phyloP scores from a whole-genome alignment of 345 rosid species.

The Sonneratia alba region DNA sequence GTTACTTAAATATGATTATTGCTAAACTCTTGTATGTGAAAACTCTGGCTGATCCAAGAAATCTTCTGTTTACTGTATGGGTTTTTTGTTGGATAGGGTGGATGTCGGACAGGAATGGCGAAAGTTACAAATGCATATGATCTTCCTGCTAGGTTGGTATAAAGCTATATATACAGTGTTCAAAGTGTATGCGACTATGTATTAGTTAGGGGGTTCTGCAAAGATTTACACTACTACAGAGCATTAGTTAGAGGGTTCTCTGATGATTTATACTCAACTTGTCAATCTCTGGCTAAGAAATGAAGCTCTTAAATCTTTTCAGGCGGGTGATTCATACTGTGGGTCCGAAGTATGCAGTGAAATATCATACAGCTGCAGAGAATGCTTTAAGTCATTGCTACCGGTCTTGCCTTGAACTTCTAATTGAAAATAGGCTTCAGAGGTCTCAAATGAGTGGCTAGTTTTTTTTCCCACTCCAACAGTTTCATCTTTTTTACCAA shows the following conservation, averaged over 20 bases:
- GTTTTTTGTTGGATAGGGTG: constrained; percentile 56
- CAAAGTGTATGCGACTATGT: background rate
- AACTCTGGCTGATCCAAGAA: background rate
- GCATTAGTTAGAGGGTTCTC: background rate
- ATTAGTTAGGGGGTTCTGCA: background rate
- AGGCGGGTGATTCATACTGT: constrained; percentile 93
- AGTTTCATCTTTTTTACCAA: background rate
- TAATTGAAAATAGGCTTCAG: constrained; percentile 76
- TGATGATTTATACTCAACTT: background rate
- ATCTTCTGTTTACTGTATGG: background rate
- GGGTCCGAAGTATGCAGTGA: constrained; percentile 97
- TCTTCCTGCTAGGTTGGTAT: constrained; percentile 85
- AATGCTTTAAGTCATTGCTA: constrained; percentile 98
- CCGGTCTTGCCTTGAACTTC: constrained; percentile 88
- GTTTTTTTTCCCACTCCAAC: background rate
- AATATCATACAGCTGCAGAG: constrained; percentile 98
- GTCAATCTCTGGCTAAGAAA: background rate
- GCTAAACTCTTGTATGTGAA: background rate
- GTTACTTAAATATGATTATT: background rate
- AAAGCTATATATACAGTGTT: constrained; percentile 2
- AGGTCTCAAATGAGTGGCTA: constrained; percentile 34
- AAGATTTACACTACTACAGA: too few relatives aligned
- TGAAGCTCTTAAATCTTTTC: constrained; percentile 13
- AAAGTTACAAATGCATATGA: constrained; percentile 96
- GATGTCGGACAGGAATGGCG: constrained; percentile 98